Conservation (phyloP, 352 stramenopile genomes). For the Phytopythium vexans region DNA sequence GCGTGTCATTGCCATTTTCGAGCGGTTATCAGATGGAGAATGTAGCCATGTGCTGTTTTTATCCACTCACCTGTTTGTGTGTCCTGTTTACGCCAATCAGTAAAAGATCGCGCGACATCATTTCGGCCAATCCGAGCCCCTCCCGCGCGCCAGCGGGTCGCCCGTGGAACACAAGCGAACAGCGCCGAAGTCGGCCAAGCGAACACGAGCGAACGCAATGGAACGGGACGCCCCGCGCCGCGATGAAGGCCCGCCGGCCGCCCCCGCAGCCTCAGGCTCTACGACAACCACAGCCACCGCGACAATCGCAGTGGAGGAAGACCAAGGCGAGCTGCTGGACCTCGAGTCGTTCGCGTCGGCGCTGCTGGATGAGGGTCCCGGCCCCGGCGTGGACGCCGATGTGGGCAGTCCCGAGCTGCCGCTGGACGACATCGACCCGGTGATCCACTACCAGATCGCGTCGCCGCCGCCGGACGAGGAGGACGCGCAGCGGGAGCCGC, state of each 20-base stretch:
- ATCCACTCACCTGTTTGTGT: too few relatives aligned
- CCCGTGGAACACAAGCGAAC: too few relatives aligned
- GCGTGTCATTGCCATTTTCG: too few relatives aligned
- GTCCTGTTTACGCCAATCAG: too few relatives aligned
- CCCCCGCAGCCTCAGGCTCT: not conserved
- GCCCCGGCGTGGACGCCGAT: constrained; percentile 23
- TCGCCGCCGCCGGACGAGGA: constrained; percentile 1
- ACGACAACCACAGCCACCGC: not conserved
- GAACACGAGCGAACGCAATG: constrained; percentile 7
- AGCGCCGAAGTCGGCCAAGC: not conserved
- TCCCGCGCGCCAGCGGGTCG: too few relatives aligned
- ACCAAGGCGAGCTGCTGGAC: constrained; percentile 30
- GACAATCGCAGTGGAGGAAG: constrained; percentile 7
- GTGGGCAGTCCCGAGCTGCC: constrained; percentile 2
- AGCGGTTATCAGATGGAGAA: too few relatives aligned
- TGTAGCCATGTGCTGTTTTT: too few relatives aligned
- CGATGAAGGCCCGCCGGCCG: not conserved
- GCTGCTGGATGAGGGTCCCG: constrained; percentile 33
- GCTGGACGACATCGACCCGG: constrained; percentile 38
- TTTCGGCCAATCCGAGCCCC: too few relatives aligned
- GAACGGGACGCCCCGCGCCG: not conserved
- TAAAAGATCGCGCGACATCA: too few relatives aligned
- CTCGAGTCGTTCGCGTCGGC: constrained; percentile 36
- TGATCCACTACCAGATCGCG: constrained; percentile 18
- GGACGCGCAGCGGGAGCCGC: not conserved